Evolutionary conservation across 2,329 filamentous ascomycete species (phyloP).

Genomic region (Talaromyces verruculosus): DNA sequence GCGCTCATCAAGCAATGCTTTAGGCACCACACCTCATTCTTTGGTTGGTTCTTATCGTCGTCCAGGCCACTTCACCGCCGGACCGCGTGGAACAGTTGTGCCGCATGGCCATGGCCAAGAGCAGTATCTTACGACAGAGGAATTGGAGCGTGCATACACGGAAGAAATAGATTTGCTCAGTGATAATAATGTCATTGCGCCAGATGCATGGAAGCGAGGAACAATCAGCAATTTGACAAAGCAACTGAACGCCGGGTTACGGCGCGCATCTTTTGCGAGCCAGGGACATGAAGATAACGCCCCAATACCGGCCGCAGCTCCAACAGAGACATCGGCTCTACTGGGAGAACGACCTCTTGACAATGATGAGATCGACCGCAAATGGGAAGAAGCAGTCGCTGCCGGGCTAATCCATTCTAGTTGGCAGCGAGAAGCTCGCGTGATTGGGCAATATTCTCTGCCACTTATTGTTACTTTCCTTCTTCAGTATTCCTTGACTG

Average conservation of each 20-base stretch:
- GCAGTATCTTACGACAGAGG: constrained; percentile 49
- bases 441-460: constrained; percentile 68
- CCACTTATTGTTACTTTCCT: constrained; percentile 73
- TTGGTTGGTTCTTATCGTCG: constrained; percentile 70
- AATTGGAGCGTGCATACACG: constrained; percentile 54
- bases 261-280: constrained; percentile 12
- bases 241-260: constrained; percentile 30
- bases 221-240: constrained; percentile 26
- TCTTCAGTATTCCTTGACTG: constrained; percentile 81
- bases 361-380: constrained; percentile 62
- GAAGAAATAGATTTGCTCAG: constrained; percentile 60
- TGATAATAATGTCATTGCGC: constrained; percentile 60
- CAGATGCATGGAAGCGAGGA: constrained; percentile 45
- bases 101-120: constrained; percentile 48
- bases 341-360: constrained; percentile 48
- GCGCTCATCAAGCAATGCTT: constrained; percentile 41
- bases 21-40: constrained; percentile 45
- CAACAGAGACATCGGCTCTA: constrained; percentile 52
- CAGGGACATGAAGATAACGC: constrained; percentile 12
- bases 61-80: constrained; percentile 73
- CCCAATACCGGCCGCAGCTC: neutral
- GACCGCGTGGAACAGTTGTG: constrained; percentile 68
- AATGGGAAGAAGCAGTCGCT: constrained; percentile 83
- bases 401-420: constrained; percentile 82
- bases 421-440: constrained; percentile 86